Conservation (phyloP, 2,329 filamentous ascomycete species). For the Apiospora marii region DNA sequence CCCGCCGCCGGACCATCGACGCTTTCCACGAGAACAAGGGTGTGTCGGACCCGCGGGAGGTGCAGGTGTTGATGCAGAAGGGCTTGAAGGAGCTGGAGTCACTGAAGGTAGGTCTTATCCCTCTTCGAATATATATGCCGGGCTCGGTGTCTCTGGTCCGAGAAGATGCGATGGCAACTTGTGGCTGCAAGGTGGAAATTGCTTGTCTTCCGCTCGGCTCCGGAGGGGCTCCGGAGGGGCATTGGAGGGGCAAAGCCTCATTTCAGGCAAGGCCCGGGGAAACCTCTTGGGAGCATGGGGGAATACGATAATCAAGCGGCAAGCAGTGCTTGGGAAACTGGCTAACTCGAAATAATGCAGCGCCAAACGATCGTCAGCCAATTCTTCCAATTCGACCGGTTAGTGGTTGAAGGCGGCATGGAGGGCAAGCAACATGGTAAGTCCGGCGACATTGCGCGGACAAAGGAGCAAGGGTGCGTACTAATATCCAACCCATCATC, state of each 20-base stretch:
- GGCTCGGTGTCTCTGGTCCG: not conserved
- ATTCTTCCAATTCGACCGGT: slow-evolving; percentile 89
- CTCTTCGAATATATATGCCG: not conserved
- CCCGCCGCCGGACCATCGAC: slow-evolving; percentile 87
- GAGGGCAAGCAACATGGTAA: slow-evolving; percentile 75
- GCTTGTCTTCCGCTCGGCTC: not conserved
- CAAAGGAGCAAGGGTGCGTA: slow-evolving; percentile 80
- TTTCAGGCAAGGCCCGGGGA: not conserved
- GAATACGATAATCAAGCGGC: not conserved
- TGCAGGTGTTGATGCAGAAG: slow-evolving; percentile 90
- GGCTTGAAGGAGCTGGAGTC: slow-evolving; percentile 86
- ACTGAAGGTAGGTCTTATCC: slow-evolving; percentile 74
- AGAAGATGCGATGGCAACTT: not conserved
- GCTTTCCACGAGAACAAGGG: slow-evolving; percentile 83
- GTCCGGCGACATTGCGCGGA: slow-evolving; percentile 73
- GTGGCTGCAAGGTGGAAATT: not conserved
- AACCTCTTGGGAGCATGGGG: not conserved
- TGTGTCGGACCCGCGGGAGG: slow-evolving; percentile 75
- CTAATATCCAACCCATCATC: not conserved
- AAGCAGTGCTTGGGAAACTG: not conserved
- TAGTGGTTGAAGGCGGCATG: slow-evolving; percentile 91
- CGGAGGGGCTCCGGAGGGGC: not conserved
- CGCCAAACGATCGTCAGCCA: slow-evolving; percentile 94
- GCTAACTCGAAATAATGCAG: slow-evolving; percentile 54
- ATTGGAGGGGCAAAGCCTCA: not conserved